Conservation (phyloP, 2,329 filamentous ascomycete species). For the Sporothrix protearum region DNA sequence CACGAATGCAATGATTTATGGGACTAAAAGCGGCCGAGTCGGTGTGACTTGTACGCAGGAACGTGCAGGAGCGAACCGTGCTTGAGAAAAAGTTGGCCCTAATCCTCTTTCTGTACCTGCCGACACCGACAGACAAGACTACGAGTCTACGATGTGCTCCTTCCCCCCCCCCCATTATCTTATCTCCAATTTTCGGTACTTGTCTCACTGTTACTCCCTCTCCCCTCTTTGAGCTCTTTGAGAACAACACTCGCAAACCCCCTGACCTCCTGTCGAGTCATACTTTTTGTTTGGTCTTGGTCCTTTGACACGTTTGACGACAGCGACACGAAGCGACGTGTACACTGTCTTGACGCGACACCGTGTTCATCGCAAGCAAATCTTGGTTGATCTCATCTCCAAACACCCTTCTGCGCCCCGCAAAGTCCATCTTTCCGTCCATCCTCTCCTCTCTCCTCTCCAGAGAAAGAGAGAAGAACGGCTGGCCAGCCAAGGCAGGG, state of each 20-base stretch:
- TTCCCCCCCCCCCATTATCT: neutral
- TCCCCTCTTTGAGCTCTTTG: neutral
- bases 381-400: no score
- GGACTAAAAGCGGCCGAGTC: conserved; percentile 10
- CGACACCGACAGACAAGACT: no score
- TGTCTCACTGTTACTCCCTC: no score
- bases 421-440: neutral
- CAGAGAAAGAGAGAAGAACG: neutral
- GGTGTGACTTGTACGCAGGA: neutral
- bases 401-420: neutral
- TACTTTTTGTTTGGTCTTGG: neutral
- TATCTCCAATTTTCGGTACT: conserved; percentile 13
- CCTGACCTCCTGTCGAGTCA: neutral
- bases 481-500: neutral
- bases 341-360: neutral
- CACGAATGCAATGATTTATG: neutral
- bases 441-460: no score
- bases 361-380: neutral
- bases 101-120: neutral
- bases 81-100: neutral
- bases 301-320: neutral
- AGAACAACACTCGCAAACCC: neutral
- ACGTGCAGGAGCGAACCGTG: neutral
- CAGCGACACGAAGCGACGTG: neutral
- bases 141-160: neutral